A percentile compares a stretch with the other conserved stretches of the same genome.
These are phyloP conservation scores for Micromonas pusilla DNA, from an alignment of 139 green algal species.

Conservation along the genomic window DNA sequence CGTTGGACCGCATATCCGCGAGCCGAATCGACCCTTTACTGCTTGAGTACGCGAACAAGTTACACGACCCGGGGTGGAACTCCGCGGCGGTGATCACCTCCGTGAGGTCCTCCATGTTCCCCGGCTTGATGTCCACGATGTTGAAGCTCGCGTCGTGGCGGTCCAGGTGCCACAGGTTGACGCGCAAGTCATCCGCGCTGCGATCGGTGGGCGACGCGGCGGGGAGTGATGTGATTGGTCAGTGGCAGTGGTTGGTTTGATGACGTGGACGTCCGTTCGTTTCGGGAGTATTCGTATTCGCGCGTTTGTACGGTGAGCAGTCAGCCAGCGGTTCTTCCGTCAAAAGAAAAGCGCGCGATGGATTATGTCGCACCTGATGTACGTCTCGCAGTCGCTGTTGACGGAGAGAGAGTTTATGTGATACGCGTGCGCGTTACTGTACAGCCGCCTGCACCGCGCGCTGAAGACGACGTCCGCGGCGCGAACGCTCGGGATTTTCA, in stretches of 20 bases:
- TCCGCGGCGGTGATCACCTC: constrained; percentile 94
- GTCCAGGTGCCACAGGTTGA: constrained; percentile 97
- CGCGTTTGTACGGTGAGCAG: too few species aligned
- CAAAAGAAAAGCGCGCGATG: too few species aligned
- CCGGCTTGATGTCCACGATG: constrained; percentile 98
- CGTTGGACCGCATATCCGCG: constrained; percentile 79
- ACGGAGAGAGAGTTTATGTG: constrained; percentile 94
- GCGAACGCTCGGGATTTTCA: not conserved
- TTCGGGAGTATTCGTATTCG: too few species aligned
- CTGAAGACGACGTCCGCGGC: constrained; percentile 41
- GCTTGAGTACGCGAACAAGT: constrained; percentile 85
- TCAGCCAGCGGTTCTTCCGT: too few species aligned
- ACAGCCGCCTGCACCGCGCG: constrained; percentile 64
- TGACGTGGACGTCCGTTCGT: too few species aligned
- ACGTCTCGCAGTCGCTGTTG: constrained; percentile 86
- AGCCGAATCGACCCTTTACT: constrained; percentile 93
- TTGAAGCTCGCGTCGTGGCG: constrained; percentile 85
- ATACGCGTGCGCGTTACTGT: constrained; percentile 92
- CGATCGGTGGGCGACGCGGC: too few species aligned
- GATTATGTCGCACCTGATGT: too few species aligned
- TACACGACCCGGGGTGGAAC: constrained; percentile 85
- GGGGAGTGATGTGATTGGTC: too few species aligned
- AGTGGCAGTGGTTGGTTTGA: too few species aligned
- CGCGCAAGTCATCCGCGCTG: constrained; percentile 83
- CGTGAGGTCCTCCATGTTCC: constrained; percentile 99